Base-by-base conservation (phyloP, 495 filamentous ascomycete genomes). In the Sphaerosporella brunnea region DNA sequence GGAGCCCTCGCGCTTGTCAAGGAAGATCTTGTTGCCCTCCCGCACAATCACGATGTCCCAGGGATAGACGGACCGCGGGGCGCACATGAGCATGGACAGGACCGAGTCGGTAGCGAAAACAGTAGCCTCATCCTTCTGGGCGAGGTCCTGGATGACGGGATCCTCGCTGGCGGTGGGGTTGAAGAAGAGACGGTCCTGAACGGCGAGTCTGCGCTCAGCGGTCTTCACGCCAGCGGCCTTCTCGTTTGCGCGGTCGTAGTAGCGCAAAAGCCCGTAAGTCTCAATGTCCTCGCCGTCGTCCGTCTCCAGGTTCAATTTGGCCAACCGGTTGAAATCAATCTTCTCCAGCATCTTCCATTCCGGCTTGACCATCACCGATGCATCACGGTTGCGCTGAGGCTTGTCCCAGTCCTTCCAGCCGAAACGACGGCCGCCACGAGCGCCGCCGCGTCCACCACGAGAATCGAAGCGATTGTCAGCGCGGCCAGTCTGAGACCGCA, bases 351-450 rank as follows among this genome's bases (percentile, higher is more conserved):
- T 76, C 56, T 77, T 74, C 90, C 90, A 97, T 58, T 94, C 86
- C 15, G 87, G 72, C 64, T 87, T 87, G 63, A 95, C 82, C 63
- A 82, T 84, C 62, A 97, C 80, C 24, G 84, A 93, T 5, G 88
- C 78, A 69, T 97, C 90, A 47, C 90, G 83, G 59, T 88, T 95
- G 53, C 90, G 78, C 66, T 90, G 78, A 28, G 90, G 90, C 75
- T 96, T 97, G 68, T 97, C 90, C 62, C 85, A 94, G 62, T 97
- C 90, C 65, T 88, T 94, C 87, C 90, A 96, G 60, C 90, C 92
- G 61, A 94, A 95, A 38, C 92, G 74, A 51, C 90, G 77, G 26
- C 84, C 84, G 23, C 78, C 74, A 2, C 43, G 24, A 42, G 76
- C 60, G 11, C 67, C 69, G n/a, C 68, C 68, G 4, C 56, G 64